phyloP scores from a whole-genome alignment of 257 asterid genomes.

The Fraxinus excelsior region DNA sequence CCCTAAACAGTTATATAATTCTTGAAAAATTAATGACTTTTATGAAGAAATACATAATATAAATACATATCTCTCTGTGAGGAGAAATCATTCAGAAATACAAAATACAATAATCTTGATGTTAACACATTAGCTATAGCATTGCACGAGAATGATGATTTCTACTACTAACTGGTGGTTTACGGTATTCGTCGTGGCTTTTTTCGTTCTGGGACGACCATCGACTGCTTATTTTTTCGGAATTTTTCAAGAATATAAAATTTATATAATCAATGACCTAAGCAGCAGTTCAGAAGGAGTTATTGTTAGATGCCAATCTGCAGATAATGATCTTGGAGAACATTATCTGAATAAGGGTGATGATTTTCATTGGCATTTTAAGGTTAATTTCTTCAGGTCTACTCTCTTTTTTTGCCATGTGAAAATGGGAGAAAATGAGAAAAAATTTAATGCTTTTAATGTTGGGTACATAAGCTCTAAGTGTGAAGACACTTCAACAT shows the following conservation, averaged over 20 bases:
- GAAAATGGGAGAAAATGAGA: conserved; percentile 31
- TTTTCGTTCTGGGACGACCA: conserved; percentile 12
- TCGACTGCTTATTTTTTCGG: conserved; percentile 17
- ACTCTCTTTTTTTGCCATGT: conserved; percentile 43
- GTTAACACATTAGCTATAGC: background rate
- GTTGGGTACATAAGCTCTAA: conserved; percentile 35
- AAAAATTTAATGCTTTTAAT: conserved; percentile 36
- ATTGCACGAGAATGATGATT: background rate
- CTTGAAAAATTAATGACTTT: conserved; percentile 10
- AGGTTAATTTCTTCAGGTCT: conserved; percentile 43
- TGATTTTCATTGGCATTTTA: conserved; percentile 43
- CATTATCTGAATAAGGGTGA: conserved; percentile 35
- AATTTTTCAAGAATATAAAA: conserved; percentile 37
- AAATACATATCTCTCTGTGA: conserved; percentile 7
- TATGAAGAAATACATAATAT: conserved; percentile 6
- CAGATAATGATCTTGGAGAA: conserved; percentile 46
- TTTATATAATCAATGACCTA: conserved; percentile 35
- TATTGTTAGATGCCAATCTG: conserved; percentile 37
- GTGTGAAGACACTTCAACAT: conserved; percentile 48
- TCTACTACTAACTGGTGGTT: background rate
- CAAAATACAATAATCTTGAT: background rate
- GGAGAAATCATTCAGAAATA: background rate
- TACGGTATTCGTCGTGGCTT: background rate
- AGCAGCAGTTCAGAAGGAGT: conserved; percentile 4
- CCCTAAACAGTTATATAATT: background rate